These are phyloP conservation scores for Candida montana DNA, from an alignment of 805 yeast species.

Conservation along the genomic window DNA sequence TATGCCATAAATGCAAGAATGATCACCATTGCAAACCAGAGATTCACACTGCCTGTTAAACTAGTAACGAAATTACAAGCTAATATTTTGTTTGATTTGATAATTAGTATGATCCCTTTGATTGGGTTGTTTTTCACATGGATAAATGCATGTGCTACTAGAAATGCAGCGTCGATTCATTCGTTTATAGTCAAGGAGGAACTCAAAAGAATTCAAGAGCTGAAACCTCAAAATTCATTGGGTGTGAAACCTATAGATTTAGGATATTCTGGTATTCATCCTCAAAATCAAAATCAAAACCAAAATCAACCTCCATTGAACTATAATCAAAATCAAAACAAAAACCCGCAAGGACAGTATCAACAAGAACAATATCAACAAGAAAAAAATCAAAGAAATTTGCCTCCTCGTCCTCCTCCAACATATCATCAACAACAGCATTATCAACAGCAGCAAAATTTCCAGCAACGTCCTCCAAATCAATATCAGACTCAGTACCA, in stretches of 20 bases:
- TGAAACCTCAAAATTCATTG: not conserved
- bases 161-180: conserved; percentile 82
- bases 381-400: no score
- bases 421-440: no score
- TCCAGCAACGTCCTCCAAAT: no score
- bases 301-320: not conserved
- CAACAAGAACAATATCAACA: no score
- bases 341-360: no score
- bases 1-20: conserved; percentile 71
- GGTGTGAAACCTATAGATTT: not conserved
- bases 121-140: conserved; percentile 75
- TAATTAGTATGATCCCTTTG: conserved; percentile 74
- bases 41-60: conserved; percentile 50
- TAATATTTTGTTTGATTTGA: conserved; percentile 67
- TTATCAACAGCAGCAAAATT: no score
- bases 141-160: conserved; percentile 80
- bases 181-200: conserved; percentile 23
- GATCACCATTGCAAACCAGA: conserved; percentile 52
- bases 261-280: conserved; percentile 1
- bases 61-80: conserved; percentile 67
- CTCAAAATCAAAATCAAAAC: not conserved
- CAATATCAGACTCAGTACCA: no score
- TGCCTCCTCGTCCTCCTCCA: no score
- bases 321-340: no score
- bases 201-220: conserved; percentile 6